Percentiles rank a stretch among this genome's conserved stretches.
phyloP scores from a whole-genome alignment of 306 rosid species.

The Abrus precatorius region DNA sequence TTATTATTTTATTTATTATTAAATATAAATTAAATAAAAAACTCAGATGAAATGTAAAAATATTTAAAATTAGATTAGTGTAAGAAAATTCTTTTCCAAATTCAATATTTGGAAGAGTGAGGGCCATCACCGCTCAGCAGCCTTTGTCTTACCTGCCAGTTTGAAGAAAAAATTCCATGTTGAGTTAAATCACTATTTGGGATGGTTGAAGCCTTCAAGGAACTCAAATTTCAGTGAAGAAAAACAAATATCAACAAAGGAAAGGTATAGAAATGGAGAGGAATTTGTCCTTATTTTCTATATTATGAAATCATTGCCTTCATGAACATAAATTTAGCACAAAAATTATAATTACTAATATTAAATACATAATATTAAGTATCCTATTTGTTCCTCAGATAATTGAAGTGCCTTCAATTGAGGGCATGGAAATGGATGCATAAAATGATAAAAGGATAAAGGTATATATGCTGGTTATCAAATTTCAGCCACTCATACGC shows the following conservation, averaged over 20 bases:
- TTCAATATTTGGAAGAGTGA: background rate
- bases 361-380: too few species aligned
- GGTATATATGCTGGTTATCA: background rate
- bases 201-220: too few species aligned
- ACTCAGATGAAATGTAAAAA: too few species aligned
- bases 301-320: background rate
- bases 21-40: too few species aligned
- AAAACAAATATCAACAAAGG: background rate
- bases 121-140: background rate
- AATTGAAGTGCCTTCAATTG: slow-evolving; percentile 4
- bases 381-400: background rate
- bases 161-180: background rate
- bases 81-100: too few species aligned
- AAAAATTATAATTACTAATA: too few species aligned
- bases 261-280: background rate
- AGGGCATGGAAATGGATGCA: background rate
- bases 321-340: too few species aligned
- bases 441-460: slow-evolving; percentile 19
- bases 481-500: background rate
- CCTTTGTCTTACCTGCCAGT: background rate
- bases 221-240: slow-evolving; percentile 13
- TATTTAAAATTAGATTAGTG: too few species aligned
- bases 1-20: too few species aligned
- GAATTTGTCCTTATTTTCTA: slow-evolving; percentile 11
- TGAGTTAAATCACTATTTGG: slow-evolving; percentile 6